phyloP scores from a whole-genome alignment of 345 rosid species.

The Brassica carinata region DNA sequence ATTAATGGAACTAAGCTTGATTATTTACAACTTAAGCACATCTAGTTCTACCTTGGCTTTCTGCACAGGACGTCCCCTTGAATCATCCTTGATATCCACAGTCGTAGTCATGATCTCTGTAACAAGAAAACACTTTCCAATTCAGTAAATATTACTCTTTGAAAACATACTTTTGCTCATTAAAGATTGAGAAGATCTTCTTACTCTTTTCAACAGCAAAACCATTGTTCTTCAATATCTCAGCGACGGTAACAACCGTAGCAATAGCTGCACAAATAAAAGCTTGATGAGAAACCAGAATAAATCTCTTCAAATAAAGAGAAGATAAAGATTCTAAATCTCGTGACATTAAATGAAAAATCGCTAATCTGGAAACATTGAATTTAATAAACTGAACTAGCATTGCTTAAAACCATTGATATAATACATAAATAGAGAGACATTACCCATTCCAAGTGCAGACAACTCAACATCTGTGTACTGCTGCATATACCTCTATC shows the following conservation, averaged over 20 bases:
- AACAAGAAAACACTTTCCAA: background rate
- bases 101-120: slow-evolving; percentile 86
- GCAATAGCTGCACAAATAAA: slow-evolving; percentile 73
- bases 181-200: slow-evolving; percentile 23
- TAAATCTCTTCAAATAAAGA: background rate
- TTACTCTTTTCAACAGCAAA: slow-evolving; percentile 88
- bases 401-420: slow-evolving; percentile 12
- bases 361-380: background rate
- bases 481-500: slow-evolving; percentile 94
- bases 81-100: slow-evolving; percentile 79
- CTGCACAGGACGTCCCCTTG: slow-evolving; percentile 77
- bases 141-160: background rate
- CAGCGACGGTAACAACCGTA: slow-evolving; percentile 83
- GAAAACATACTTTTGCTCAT: background rate
- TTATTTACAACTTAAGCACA: background rate
- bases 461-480: slow-evolving; percentile 84
- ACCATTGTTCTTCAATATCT: slow-evolving; percentile 89
- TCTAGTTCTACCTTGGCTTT: slow-evolving; percentile 67
- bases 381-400: slow-evolving; percentile 18
- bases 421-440: background rate
- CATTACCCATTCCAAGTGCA: slow-evolving; percentile 96
- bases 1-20: background rate
- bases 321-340: background rate
- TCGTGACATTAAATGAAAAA: background rate
- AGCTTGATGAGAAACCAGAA: slow-evolving; percentile 2